Conservation (phyloP, 148 eudicot genomes). For the Rhododendron ferrugineum region DNA sequence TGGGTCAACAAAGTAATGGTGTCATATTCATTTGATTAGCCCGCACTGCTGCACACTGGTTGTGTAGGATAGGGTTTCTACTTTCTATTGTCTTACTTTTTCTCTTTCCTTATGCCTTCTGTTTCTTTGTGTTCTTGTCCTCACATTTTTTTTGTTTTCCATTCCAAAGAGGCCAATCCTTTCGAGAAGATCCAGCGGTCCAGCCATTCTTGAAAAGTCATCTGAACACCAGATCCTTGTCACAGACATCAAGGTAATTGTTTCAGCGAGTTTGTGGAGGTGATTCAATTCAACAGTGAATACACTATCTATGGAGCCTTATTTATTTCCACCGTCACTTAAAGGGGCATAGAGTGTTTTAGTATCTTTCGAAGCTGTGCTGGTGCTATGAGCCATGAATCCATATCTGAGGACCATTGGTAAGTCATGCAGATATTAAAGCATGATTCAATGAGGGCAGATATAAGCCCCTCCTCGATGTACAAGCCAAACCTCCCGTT, state of each 20-base stretch:
- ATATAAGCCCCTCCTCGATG: not conserved
- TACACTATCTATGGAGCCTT: not conserved
- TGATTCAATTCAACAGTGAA: not conserved
- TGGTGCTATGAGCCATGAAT: not conserved
- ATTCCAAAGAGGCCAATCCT: slow-evolving; percentile 58
- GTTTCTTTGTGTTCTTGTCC: not conserved
- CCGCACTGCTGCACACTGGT: not conserved
- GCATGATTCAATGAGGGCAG: not conserved
- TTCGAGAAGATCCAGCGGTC: slow-evolving; percentile 91
- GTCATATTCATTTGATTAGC: not conserved
- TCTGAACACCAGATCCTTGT: slow-evolving; percentile 95
- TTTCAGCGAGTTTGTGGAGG: not conserved
- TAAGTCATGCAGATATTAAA: not conserved
- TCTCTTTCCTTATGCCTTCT: not conserved
- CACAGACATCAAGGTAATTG: slow-evolving; percentile 78
- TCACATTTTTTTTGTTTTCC: not conserved
- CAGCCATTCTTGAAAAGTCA: slow-evolving; percentile 82
- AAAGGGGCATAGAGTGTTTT: not conserved
- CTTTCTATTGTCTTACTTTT: not conserved
- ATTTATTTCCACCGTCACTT: not conserved
- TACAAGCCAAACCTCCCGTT: not conserved
- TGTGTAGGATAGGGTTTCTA: not conserved
- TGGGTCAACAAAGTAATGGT: not conserved
- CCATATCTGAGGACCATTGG: not conserved
- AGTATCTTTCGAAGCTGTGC: not conserved